Conservation (phyloP, 345 rosid genomes). For the Dipteronia dyeriana region DNA sequence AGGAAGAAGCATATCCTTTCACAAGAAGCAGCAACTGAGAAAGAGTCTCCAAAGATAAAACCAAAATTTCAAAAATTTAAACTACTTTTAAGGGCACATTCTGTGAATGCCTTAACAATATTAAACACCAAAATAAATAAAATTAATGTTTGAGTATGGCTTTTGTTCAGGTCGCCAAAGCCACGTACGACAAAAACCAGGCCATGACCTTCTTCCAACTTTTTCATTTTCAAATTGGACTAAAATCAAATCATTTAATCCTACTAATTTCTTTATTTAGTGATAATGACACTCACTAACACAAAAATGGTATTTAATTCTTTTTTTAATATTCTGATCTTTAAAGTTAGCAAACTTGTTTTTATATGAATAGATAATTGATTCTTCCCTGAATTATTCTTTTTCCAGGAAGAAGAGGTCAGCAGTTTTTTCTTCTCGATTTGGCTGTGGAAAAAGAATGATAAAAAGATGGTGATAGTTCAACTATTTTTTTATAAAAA, state of each 20-base stretch:
- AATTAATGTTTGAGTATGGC: slow-evolving; percentile 42
- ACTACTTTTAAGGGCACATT: slow-evolving; percentile 28
- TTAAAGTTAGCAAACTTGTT: slow-evolving; percentile 42
- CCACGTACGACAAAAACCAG: slow-evolving; percentile 52
- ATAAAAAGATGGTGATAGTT: slow-evolving; percentile 22
- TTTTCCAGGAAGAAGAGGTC: slow-evolving; percentile 29
- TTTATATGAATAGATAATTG: slow-evolving; percentile 34
- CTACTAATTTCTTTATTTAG: slow-evolving; percentile 27
- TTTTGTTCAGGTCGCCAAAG: slow-evolving; percentile 22
- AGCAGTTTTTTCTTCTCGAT: slow-evolving; percentile 32
- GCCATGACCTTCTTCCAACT: slow-evolving; percentile 36
- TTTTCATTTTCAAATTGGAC: slow-evolving; percentile 19
- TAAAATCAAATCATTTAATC: slow-evolving; percentile 18
- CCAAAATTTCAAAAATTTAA: slow-evolving; percentile 21
- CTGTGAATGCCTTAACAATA: slow-evolving; percentile 39
- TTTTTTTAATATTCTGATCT: slow-evolving; percentile 23
- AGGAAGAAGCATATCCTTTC: slow-evolving; percentile 36
- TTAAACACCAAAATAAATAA: slow-evolving; percentile 31
- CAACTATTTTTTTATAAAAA: not conserved
- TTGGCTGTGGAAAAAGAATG: slow-evolving; percentile 24
- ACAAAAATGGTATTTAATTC: slow-evolving; percentile 24
- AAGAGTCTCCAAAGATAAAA: slow-evolving; percentile 31
- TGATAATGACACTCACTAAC: slow-evolving; percentile 65
- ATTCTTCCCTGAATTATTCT: slow-evolving; percentile 18
- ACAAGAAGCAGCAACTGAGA: slow-evolving; percentile 38